Evolutionary conservation across 371 early-diverging fungal species (phyloP).

Genomic region (Globomyces sp.): DNA sequence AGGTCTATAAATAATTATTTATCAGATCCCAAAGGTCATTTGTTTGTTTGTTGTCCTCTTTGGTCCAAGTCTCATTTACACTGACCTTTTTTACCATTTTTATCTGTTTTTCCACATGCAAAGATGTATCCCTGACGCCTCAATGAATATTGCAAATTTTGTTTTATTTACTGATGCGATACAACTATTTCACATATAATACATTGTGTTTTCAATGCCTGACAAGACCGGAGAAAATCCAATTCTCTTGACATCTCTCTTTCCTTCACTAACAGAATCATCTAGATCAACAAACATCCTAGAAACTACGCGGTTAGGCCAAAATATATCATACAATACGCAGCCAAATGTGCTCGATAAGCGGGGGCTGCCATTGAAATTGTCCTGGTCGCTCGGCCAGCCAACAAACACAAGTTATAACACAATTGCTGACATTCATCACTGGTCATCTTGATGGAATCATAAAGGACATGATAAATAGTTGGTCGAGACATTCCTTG

Average conservation of each 20-base stretch:
- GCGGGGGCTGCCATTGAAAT: constrained; percentile 82
- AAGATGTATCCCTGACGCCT: too few relatives aligned
- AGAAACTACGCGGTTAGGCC: constrained; percentile 14
- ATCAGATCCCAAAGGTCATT: too few relatives aligned
- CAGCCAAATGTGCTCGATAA: constrained; percentile 88
- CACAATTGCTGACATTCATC: constrained; percentile 82
- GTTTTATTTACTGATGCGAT: too few relatives aligned
- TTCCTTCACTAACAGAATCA: constrained; percentile 17
- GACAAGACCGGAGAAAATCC: neutral
- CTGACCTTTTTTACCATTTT: too few relatives aligned
- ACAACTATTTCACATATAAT: constrained; percentile 21
- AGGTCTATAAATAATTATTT: too few relatives aligned
- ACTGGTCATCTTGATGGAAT: constrained; percentile 78
- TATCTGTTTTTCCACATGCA: too few relatives aligned
- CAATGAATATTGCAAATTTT: too few relatives aligned
- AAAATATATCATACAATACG: constrained; percentile 34
- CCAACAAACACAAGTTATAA: constrained; percentile 84
- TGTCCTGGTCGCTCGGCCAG: constrained; percentile 80
- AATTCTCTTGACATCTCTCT: neutral
- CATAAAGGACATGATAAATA: constrained; percentile 79
- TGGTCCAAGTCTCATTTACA: too few relatives aligned
- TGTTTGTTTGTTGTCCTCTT: too few relatives aligned
- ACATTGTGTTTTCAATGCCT: constrained; percentile 25
- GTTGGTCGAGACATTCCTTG: constrained; percentile 92
- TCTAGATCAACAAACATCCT: constrained; percentile 29